phyloP scores from a whole-genome alignment of 371 early-diverging fungal species.

The Sporodiniella umbellata region DNA sequence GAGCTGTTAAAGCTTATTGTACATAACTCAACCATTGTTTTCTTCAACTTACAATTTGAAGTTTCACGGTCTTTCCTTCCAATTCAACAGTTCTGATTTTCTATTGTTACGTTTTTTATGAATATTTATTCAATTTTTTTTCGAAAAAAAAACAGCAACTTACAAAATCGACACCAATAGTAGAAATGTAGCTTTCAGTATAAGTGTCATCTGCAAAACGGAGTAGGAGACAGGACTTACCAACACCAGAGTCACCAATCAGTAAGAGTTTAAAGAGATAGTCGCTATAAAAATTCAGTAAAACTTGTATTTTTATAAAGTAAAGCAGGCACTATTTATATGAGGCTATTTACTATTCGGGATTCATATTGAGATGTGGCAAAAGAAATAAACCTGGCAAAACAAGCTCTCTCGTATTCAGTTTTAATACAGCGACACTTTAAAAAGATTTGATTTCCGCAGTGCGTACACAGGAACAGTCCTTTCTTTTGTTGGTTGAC shows the following conservation, averaged over 20 bases:
- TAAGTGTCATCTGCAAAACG: constrained; percentile 99
- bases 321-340: too few relatives aligned
- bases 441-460: too few relatives aligned
- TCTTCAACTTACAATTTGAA: constrained; percentile 79
- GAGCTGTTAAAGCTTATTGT: not conserved
- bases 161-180: constrained; percentile 98
- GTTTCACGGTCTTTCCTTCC: constrained; percentile 97
- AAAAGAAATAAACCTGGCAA: too few relatives aligned
- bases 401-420: not conserved
- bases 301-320: not conserved
- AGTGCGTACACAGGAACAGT: too few relatives aligned
- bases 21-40: not conserved
- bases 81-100: constrained; percentile 99
- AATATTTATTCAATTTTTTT: too few relatives aligned
- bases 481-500: too few relatives aligned
- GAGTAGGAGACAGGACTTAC: constrained; percentile 97
- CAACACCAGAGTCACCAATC: constrained; percentile 99
- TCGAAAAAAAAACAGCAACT: too few relatives aligned
- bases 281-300: constrained; percentile 59
- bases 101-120: constrained; percentile 37
- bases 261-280: constrained; percentile 98
- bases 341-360: not conserved
- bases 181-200: constrained; percentile 96
- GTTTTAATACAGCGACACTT: not conserved
- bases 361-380: not conserved